These are phyloP conservation scores for Citrus maxima DNA, from an alignment of 345 rosid genomes.

Conservation along the genomic window DNA sequence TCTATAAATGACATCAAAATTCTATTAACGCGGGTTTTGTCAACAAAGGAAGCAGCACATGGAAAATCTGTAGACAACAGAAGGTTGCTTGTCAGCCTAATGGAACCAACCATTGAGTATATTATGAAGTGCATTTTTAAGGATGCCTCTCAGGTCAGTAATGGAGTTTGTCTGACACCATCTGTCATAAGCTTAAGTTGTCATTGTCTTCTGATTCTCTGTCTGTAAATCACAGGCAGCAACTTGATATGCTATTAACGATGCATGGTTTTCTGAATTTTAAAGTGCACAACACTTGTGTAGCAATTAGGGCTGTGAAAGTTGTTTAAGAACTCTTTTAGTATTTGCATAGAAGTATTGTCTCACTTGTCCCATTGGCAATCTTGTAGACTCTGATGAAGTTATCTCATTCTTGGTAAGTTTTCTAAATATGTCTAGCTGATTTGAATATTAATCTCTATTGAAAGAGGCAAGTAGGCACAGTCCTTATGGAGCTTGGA, in stretches of 20 bases:
- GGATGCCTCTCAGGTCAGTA: conserved; percentile 67
- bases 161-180: not conserved
- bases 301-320: not conserved
- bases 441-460: conserved; percentile 21
- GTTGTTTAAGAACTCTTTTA: conserved; percentile 5
- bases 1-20: conserved; percentile 63
- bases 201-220: conserved; percentile 10
- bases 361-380: not conserved
- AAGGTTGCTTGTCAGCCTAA: conserved; percentile 55
- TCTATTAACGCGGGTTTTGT: conserved; percentile 42
- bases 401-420: not conserved
- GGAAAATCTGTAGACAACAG: conserved; percentile 40
- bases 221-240: conserved; percentile 5
- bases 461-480: conserved; percentile 44
- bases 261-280: not conserved
- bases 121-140: conserved; percentile 61
- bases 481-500: conserved; percentile 61
- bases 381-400: not conserved
- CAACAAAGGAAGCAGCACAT: conserved; percentile 32
- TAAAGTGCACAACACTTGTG: not conserved
- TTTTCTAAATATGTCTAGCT: conserved; percentile 3
- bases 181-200: not conserved
- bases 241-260: not conserved
- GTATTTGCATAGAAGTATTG: not conserved
- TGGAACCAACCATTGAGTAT: conserved; percentile 82